Base-by-base conservation (phyloP, 2,329 filamentous ascomycete species). In the Neurospora crassa region DNA sequence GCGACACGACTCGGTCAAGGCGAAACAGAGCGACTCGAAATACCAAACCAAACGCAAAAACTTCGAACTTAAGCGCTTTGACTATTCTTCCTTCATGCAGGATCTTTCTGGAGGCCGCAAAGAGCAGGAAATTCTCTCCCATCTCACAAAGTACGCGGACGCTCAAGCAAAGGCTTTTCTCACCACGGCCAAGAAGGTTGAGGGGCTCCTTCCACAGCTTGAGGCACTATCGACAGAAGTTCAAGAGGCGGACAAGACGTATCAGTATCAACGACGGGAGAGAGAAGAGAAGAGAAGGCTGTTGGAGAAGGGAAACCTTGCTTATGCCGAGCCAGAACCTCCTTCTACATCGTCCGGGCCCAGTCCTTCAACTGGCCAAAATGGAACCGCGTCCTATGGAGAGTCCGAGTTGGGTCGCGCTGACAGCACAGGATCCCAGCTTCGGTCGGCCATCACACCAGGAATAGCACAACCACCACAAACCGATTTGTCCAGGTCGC, bases 81-180 rank as follows among this genome's bases (percentile, higher is more conserved):
- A 99, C 81, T 99, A 99, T 80, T 98, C 95, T 3, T 97, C 93
- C 16, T 99, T 98, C 79, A 97, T 99, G 92, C 95, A 98, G 78
- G 96, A 99, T 83, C 86, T 99, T n/a, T 96, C 98, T 74, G 96
- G 96, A 40, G 96, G 96, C n/a, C 91, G 96, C 74, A 99, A 98
- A 80, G 96, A 99, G 77, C 96, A 98, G 78, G 96, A 99, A 79
- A 92, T 99, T 5, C 82, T 99, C 40, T 98, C 95, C 1, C 92
- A 97, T 78, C 85, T 99, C 41, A 99, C 96, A 1, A 95, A 91
- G 79, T 99, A 94, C 79, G 96, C 96, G 11, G 72, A 73, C 24
- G 89, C 91, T 3, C 96, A 99, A 79, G 93, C 96, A 18, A 91
- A 89, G 77, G 90, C 88, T 72, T 98, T 97, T 78, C 84, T 98